Conservation (phyloP, 352 stramenopile genomes). For the Phytopythium kandeliae region DNA sequence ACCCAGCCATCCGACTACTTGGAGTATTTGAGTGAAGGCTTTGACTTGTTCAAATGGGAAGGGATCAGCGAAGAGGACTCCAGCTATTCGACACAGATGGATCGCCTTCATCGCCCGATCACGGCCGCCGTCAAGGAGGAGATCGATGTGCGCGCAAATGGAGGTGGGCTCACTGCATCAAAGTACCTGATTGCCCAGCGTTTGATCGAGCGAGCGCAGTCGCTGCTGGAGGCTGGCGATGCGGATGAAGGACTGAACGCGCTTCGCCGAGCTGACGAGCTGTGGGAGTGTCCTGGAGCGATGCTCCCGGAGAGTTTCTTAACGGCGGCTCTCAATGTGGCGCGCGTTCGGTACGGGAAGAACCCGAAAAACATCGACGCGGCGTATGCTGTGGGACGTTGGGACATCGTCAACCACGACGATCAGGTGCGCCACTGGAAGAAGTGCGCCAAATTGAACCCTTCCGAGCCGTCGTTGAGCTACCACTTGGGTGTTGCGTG, state of each 20-base stretch:
- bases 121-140: conserved; percentile 22
- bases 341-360: conserved; percentile 14
- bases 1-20: neutral
- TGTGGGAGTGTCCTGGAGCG: conserved; percentile 19
- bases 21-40: neutral
- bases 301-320: conserved; percentile 11
- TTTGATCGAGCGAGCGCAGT: conserved; percentile 8
- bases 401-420: conserved; percentile 17
- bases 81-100: neutral
- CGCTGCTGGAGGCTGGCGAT: conserved; percentile 13
- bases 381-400: conserved; percentile 24
- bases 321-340: conserved; percentile 14
- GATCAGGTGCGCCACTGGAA: conserved; percentile 24
- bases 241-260: conserved; percentile 14
- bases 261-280: conserved; percentile 18
- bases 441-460: conserved; percentile 22
- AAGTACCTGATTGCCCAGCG: conserved; percentile 22
- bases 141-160: conserved; percentile 15
- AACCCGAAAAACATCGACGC: conserved; percentile 21
- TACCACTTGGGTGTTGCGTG: conserved; percentile 24
- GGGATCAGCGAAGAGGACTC: neutral
- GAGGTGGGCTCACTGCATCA: conserved; percentile 16
- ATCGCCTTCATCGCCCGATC: conserved; percentile 12
- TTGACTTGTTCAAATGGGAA: neutral
- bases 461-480: conserved; percentile 20